Evolutionary conservation across 176 grass and related monocot genomes (phyloP), one percentile per base, ranked within the genome.

Genomic region (Sorghum bicolor): DNA sequence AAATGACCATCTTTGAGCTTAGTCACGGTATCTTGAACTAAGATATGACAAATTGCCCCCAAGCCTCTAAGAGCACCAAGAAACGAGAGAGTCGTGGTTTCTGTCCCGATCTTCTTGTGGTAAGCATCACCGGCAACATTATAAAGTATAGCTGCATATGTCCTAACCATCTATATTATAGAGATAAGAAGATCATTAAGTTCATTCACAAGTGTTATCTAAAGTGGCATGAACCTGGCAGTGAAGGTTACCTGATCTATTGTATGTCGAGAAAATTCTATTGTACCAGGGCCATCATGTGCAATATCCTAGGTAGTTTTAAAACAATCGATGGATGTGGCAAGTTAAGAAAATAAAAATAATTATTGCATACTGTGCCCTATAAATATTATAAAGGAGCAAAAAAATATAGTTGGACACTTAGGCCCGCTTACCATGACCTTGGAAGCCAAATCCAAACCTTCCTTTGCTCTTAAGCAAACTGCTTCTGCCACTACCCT

Each of bases 151-250:
- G 60, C 15, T 79, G 40, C 77, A 32, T 66, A 79, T 6, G 10
- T 20, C 40, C 77, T 47, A 66, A 79, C 76, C 77, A 79, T 79
- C 77, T 79, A 32, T 69, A 68, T 78, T 30, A 31, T 64, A 31
- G 26, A 43, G 76, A 45, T 11, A 44, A 64, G 10, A 29, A 4
- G 26, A 41, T 43, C 37, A 64, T 43, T 78, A 30, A 19, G 55
- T 64, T 19, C 28, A 79, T 25, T 28, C n/a, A n/a, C n/a, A n/a
- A 45, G 17, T 65, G 38, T 62, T 10, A 43, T 47, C 14, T 47
- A 45, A 47, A 79, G 30, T 31, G 16, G 15, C 16, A 65, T 45
- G 17, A 32, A 66, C 39, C 16, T 65, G 2, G 31, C 19, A 79
- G 30, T 66, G 16, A 64, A 79, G 20, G 16, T 79, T 79, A 79